Evolutionary conservation across 805 yeast species (phyloP).

Genomic region (Zygosaccharomyces pseudorouxii): DNA sequence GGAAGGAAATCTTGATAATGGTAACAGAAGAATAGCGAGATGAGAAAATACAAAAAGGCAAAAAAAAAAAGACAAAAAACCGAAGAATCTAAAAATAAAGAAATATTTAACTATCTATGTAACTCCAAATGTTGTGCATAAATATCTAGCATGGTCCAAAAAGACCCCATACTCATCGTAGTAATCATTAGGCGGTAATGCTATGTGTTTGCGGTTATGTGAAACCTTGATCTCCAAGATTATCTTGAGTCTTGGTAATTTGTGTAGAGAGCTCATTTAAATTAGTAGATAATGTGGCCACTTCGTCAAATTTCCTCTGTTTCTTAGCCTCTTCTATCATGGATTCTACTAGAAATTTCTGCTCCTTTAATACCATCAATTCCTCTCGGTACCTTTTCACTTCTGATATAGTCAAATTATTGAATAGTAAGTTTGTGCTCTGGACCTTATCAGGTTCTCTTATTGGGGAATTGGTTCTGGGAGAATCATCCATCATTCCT

Average conservation of each 20-base stretch:
- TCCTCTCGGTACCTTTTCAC: conserved; percentile 63
- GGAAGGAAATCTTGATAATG: not conserved
- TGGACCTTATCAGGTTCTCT: conserved; percentile 14
- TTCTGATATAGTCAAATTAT: conserved; percentile 45
- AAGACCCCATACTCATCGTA: not conserved
- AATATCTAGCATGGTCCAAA: not conserved
- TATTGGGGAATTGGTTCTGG: conserved; percentile 4
- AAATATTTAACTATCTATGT: not conserved
- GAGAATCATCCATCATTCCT: conserved; percentile 2
- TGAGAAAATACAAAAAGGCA: not conserved
- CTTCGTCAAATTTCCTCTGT: conserved; percentile 72
- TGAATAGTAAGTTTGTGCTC: conserved; percentile 19
- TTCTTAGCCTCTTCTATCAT: conserved; percentile 59
- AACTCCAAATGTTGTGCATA: not conserved
- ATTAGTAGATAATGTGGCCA: conserved; percentile 54
- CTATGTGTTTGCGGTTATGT: not conserved
- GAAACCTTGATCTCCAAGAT: conserved; percentile 55
- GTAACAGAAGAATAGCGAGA: not conserved
- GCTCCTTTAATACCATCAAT: conserved; percentile 84
- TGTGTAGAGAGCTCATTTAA: conserved; percentile 51
- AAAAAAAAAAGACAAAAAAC: not conserved
- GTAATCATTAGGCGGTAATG: not conserved
- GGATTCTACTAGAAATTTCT: conserved; percentile 62
- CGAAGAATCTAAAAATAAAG: not conserved
- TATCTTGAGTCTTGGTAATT: conserved; percentile 41